Evolutionary conservation across 768 basidiomycete genomes (phyloP).

Genomic region (Crepidotus variabilis): DNA sequence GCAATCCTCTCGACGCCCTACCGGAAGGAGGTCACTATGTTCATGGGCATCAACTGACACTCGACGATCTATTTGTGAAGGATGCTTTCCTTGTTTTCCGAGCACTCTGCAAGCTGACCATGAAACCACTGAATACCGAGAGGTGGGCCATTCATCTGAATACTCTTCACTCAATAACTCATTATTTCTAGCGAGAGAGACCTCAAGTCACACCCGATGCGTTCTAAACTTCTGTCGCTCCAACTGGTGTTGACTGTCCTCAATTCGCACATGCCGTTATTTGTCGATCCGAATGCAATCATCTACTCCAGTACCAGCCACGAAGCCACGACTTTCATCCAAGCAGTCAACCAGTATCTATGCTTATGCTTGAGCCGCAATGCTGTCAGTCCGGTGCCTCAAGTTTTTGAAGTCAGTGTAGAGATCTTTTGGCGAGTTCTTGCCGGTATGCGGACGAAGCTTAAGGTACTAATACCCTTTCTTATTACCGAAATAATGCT

Average conservation of each 20-base stretch:
- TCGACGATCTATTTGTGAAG: constrained; percentile 91
- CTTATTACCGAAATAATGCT: constrained; percentile 8
- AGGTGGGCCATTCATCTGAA: constrained; percentile 50
- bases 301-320: constrained; percentile 88
- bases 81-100: constrained; percentile 98
- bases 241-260: constrained; percentile 92
- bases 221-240: constrained; percentile 90
- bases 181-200: constrained; percentile 75
- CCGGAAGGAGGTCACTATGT: constrained; percentile 26
- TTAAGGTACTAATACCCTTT: constrained; percentile 62
- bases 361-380: constrained; percentile 92
- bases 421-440: constrained; percentile 98
- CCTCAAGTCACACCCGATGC: constrained; percentile 93
- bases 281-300: constrained; percentile 84
- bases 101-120: constrained; percentile 94
- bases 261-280: constrained; percentile 85
- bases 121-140: constrained; percentile 94
- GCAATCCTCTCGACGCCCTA: constrained; percentile 29
- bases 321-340: constrained; percentile 86
- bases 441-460: constrained; percentile 90
- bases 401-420: constrained; percentile 96
- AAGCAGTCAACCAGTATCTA: constrained; percentile 94
- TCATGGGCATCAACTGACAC: constrained; percentile 48
- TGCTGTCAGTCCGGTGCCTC: constrained; percentile 90
- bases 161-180: constrained; percentile 10